Evolutionary conservation across 2,329 filamentous ascomycete species (phyloP).

Genomic region (Fusarium duplospermum): DNA sequence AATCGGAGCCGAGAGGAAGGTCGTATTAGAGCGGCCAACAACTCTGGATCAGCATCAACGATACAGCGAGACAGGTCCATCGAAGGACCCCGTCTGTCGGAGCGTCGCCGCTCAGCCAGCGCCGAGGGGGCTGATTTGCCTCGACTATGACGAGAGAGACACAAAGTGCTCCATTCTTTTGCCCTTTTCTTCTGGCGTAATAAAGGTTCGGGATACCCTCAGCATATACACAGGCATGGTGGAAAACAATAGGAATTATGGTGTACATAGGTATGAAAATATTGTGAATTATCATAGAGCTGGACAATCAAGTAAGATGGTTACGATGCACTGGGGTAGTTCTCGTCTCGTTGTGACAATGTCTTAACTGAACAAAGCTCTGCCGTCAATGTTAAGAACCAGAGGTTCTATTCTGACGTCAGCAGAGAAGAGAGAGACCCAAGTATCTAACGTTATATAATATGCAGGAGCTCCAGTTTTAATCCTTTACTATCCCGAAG

Average conservation of each 20-base stretch:
- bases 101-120: slow-evolving; percentile 53
- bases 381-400: neutral
- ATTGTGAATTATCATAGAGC: slow-evolving; percentile 8
- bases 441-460: neutral
- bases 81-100: slow-evolving; percentile 44
- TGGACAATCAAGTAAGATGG: slow-evolving; percentile 6
- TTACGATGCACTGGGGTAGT: neutral
- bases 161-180: neutral
- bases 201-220: slow-evolving; percentile 37
- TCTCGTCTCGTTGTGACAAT: neutral
- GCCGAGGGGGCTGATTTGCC: slow-evolving; percentile 52
- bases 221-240: slow-evolving; percentile 28
- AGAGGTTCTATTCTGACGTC: neutral
- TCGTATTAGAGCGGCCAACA: slow-evolving; percentile 53
- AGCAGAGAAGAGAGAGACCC: neutral
- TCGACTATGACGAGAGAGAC: slow-evolving; percentile 45
- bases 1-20: slow-evolving; percentile 63
- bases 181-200: slow-evolving; percentile 25
- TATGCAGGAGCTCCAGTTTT: neutral
- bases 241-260: slow-evolving; percentile 14
- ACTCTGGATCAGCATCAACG: slow-evolving; percentile 46
- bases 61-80: slow-evolving; percentile 48
- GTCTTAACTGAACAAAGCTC: neutral
- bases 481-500: neutral
- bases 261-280: slow-evolving; percentile 7